These are phyloP conservation scores for Buddleja alternifolia DNA, from an alignment of 257 asterid species.

Conservation along the genomic window DNA sequence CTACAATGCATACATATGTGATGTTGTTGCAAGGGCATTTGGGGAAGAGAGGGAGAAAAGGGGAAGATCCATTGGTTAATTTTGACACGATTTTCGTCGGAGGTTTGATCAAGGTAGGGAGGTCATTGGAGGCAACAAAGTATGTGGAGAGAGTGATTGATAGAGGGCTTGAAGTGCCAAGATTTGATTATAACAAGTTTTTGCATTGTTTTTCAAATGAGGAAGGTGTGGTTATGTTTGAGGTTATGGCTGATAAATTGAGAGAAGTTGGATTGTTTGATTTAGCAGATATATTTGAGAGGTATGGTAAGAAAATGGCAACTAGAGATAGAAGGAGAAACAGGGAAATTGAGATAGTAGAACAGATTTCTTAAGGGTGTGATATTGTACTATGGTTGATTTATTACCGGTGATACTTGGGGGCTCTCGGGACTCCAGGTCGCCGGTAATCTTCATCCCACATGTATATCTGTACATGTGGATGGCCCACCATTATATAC, in stretches of 20 bases:
- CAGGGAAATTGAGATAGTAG: constrained; percentile 32
- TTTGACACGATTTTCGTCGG: constrained; percentile 94
- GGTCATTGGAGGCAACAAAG: constrained; percentile 67
- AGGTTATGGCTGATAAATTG: constrained; percentile 67
- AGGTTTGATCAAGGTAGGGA: constrained; percentile 82
- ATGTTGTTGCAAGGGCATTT: constrained; percentile 93
- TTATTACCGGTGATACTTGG: too few species aligned
- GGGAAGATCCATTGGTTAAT: constrained; percentile 83
- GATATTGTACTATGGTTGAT: neutral
- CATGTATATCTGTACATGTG: too few species aligned
- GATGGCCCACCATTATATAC: too few species aligned
- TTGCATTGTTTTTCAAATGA: constrained; percentile 82
- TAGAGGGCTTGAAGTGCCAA: constrained; percentile 76
- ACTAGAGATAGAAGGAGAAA: constrained; percentile 84
- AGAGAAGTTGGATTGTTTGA: constrained; percentile 90
- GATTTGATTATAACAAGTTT: constrained; percentile 88
- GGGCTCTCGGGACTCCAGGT: too few species aligned
- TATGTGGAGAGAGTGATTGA: constrained; percentile 78
- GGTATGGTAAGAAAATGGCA: constrained; percentile 87
- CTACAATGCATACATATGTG: constrained; percentile 88
- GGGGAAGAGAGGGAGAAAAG: constrained; percentile 89
- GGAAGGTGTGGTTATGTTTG: constrained; percentile 87
- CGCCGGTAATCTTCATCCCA: too few species aligned
- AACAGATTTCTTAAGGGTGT: constrained; percentile 15
- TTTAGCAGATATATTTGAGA: constrained; percentile 77